A percentile compares a stretch with the other conserved stretches of the same genome.
These are phyloP conservation scores for Serpula lacrymans DNA, from an alignment of 768 basidiomycete species.

Conservation along the genomic window DNA sequence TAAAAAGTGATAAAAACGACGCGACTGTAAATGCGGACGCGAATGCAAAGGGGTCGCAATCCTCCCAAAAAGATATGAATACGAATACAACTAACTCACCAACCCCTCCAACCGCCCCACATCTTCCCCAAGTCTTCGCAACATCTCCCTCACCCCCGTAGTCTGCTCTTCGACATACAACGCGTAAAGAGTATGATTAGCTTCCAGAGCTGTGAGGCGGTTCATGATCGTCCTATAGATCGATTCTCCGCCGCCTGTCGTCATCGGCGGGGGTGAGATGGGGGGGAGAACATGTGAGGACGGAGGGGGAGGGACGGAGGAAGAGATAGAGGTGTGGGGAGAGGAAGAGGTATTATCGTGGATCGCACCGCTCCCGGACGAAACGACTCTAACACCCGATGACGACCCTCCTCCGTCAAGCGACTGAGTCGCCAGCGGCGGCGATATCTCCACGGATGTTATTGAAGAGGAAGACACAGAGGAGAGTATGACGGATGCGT, in stretches of 20 bases:
- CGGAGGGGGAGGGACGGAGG: background rate
- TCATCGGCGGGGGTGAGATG: constrained; percentile 16
- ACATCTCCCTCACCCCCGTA: constrained; percentile 64
- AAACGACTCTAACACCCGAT: too few relatives aligned
- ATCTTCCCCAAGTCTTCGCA: constrained; percentile 74
- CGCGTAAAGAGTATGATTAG: constrained; percentile 80
- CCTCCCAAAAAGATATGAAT: background rate
- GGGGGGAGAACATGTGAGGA: constrained; percentile 10
- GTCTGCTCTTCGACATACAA: constrained; percentile 91
- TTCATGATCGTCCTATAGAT: constrained; percentile 98
- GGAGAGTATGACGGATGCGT: too few relatives aligned
- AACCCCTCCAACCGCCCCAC: constrained; percentile 74
- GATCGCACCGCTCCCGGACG: too few relatives aligned
- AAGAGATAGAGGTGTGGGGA: constrained; percentile 8
- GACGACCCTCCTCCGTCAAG: too few relatives aligned
- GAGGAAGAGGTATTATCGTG: too few relatives aligned
- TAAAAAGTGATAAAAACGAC: too few relatives aligned
- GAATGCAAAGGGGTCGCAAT: background rate
- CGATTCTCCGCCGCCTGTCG: constrained; percentile 63
- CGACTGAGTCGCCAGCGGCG: too few relatives aligned
- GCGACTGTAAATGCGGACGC: too few relatives aligned
- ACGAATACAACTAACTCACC: constrained; percentile 49
- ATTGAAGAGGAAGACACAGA: too few relatives aligned
- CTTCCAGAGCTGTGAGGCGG: constrained; percentile 78
- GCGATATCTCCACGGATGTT: too few relatives aligned